A percentile compares a stretch with the other conserved stretches of the same genome.
These are phyloP conservation scores for Limtongia smithiae DNA, from an alignment of 805 yeast species.

Conservation along the genomic window DNA sequence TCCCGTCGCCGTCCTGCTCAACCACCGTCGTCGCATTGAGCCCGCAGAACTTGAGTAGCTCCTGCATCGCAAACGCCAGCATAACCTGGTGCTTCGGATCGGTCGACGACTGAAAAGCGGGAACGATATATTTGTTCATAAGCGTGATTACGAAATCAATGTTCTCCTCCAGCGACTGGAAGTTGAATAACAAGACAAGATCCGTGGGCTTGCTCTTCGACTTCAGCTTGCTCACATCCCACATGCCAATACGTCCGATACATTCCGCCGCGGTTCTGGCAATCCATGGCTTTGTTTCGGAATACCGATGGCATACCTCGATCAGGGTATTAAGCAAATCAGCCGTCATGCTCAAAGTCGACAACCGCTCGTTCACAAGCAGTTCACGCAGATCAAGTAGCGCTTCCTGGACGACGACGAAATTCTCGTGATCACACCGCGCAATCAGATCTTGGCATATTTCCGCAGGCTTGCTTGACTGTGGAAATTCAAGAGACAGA, in stretches of 20 bases:
- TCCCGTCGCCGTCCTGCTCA: neutral
- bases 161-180: constrained; percentile 60
- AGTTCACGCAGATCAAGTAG: constrained; percentile 21
- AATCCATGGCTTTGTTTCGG: constrained; percentile 38
- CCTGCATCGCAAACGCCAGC: constrained; percentile 86
- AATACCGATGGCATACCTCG: constrained; percentile 31
- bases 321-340: constrained; percentile 33
- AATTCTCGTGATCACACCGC: constrained; percentile 59
- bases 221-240: constrained; percentile 61
- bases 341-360: constrained; percentile 10
- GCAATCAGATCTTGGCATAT: constrained; percentile 43
- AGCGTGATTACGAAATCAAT: constrained; percentile 60
- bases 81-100: constrained; percentile 81
- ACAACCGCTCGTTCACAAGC: constrained; percentile 11
- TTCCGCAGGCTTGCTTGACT: constrained; percentile 3
- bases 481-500: neutral
- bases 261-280: constrained; percentile 63
- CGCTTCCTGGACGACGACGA: constrained; percentile 66
- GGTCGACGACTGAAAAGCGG: constrained; percentile 83
- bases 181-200: constrained; percentile 55
- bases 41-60: constrained; percentile 63
- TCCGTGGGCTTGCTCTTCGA: constrained; percentile 43
- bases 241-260: constrained; percentile 70
- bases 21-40: constrained; percentile 35
- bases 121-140: constrained; percentile 67